Percentiles rank a stretch among this genome's conserved stretches.
phyloP scores from a whole-genome alignment of 2,329 filamentous ascomycete species.

The Phyllosticta citribraziliensis region DNA sequence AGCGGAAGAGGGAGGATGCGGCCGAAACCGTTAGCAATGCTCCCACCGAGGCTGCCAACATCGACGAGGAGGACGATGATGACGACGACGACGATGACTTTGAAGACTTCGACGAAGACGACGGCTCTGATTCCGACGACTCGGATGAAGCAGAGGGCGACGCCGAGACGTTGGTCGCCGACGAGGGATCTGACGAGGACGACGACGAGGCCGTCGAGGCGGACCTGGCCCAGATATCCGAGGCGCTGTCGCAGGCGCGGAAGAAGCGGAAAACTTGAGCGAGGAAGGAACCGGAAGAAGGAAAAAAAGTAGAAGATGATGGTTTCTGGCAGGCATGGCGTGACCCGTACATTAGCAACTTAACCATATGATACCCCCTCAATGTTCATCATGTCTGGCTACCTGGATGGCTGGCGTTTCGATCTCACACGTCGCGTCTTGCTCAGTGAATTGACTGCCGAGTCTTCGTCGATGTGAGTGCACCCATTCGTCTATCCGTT shows the following conservation, averaged over 20 bases:
- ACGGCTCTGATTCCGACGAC: conserved; percentile 10
- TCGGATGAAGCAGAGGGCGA: conserved; percentile 17
- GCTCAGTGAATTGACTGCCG: not conserved
- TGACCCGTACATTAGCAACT: not conserved
- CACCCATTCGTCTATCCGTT: not conserved
- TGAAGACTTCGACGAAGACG: conserved; percentile 11
- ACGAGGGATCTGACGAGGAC: conserved; percentile 10
- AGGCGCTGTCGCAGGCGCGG: conserved; percentile 23
- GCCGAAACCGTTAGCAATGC: conserved; percentile 10
- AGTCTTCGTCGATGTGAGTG: not conserved
- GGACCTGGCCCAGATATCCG: conserved; percentile 26
- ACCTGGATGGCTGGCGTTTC: not conserved
- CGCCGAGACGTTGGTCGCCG: conserved; percentile 16
- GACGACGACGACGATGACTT: conserved; percentile 23
- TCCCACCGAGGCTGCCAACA: not conserved
- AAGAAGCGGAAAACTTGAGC: conserved; percentile 13
- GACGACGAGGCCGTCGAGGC: conserved; percentile 22
- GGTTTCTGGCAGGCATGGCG: too few species aligned
- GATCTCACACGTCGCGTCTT: not conserved
- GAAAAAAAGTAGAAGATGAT: not conserved
- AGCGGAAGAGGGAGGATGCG: conserved; percentile 53
- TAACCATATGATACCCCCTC: not conserved
- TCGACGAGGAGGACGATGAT: conserved; percentile 36
- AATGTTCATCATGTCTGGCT: not conserved
- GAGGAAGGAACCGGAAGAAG: not conserved